Percentiles rank a stretch among this genome's conserved stretches.
These are phyloP conservation scores for Aphanomyces astaci DNA, from an alignment of 352 stramenopile genomes.

Conservation along the genomic window DNA sequence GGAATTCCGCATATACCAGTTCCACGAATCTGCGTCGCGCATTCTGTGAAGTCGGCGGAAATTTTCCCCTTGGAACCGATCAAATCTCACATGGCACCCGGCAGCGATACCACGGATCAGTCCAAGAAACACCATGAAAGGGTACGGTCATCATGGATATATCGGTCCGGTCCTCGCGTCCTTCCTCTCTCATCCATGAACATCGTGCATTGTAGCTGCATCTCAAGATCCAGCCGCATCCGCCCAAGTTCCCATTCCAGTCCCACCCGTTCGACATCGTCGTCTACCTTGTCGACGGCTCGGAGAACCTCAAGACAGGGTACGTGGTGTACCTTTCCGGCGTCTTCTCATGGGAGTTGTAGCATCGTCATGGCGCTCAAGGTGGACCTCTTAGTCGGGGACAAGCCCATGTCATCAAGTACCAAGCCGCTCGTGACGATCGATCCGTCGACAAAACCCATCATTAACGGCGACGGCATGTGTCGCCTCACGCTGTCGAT, in stretches of 20 bases:
- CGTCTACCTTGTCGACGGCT: conserved; percentile 76
- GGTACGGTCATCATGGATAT: neutral
- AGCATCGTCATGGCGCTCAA: conserved; percentile 66
- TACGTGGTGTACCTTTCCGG: conserved; percentile 25
- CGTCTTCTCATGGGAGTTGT: neutral
- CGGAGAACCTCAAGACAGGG: conserved; percentile 72
- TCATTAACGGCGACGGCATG: conserved; percentile 78
- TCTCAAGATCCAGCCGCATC: conserved; percentile 77
- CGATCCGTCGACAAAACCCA: conserved; percentile 61
- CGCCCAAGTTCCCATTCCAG: conserved; percentile 80
- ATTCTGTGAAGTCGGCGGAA: conserved; percentile 9
- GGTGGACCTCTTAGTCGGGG: conserved; percentile 72
- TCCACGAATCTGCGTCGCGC: neutral
- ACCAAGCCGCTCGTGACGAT: conserved; percentile 75
- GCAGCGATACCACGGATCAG: neutral
- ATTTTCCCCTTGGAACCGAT: neutral
- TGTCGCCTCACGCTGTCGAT: conserved; percentile 75
- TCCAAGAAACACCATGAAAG: neutral
- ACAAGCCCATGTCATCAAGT: conserved; percentile 76
- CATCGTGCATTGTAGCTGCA: conserved; percentile 33
- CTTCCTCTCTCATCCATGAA: neutral
- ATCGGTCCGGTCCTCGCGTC: too few relatives aligned
- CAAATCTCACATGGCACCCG: conserved; percentile 1
- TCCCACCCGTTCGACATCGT: conserved; percentile 81
- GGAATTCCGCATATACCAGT: neutral